Evolutionary conservation across 2,329 filamentous ascomycete genomes (phyloP), one percentile per base, ranked within the genome.

Genomic region (Ophiostoma sp.): DNA sequence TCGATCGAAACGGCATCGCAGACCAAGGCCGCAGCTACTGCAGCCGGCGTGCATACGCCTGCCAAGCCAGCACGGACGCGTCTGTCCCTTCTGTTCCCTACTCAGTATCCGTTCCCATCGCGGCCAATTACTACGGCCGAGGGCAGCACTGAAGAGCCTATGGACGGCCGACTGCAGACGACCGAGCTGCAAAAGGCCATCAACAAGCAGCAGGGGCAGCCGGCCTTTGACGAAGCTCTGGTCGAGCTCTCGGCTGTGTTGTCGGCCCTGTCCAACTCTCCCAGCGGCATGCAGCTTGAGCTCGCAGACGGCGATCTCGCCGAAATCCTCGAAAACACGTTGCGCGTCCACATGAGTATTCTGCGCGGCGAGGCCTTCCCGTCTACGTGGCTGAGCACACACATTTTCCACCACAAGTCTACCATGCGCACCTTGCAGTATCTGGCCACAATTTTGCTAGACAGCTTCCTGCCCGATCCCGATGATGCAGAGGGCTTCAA

Each of bases 401-500:
- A 96, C 76, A 95, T 98, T 57, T 95, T 92, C 79, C 92, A 97
- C 76, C 93, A 97, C 81, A 93, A 93, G 76, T 94, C 93, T 23
- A 92, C 92, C 1, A 92, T 98, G 85, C 89, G 88, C 70, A 92
- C 90, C 8, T 82, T 99, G 44, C 91, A 96, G 76, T 93, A 95
- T 75, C 82, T 98, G 10, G 90, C 90, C 10, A 84, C 87, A 65
- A 89, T 96, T 13, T 81, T 99, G 72, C 85, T 93, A n/a, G 90
- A 94, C 52, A 89, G 87, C 0, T 94, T 94, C 76, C 82, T 99
- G 1, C 95, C 96, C 0, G 85, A 94, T 62, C 92, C 94, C 0
- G 95, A 98, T 73, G 92, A 97, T 74, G 93, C 93, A 0, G 94
- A 97, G 76, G 86, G 85, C 15, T 99, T 98, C 79, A 93, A 96